Percentiles rank a stretch among this genome's conserved stretches.
Conservation (phyloP, 192 early-diverging fungal genomes). For the Linnemannia hyalina region DNA sequence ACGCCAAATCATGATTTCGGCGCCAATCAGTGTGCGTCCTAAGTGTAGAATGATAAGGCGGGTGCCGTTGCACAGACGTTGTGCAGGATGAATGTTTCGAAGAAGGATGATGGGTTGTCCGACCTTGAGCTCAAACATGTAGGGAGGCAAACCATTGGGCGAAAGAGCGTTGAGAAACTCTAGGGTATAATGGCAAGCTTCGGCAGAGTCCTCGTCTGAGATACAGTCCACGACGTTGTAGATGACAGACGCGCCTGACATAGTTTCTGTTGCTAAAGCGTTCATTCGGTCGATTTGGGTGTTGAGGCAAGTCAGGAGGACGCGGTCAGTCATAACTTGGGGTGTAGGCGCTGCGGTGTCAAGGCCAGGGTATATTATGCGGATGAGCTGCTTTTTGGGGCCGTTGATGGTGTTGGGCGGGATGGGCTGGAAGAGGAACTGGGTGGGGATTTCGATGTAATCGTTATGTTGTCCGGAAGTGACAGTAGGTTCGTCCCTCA, state of each 20-base stretch:
- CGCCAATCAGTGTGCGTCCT: conserved; percentile 7
- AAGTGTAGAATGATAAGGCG: conserved; percentile 17
- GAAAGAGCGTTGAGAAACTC: conserved; percentile 33
- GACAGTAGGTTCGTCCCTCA: conserved; percentile 24
- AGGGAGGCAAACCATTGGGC: conserved; percentile 11
- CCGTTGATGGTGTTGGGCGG: not conserved
- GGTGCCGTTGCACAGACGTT: conserved; percentile 39
- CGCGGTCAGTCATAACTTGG: conserved; percentile 13
- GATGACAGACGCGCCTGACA: not conserved
- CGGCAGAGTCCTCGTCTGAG: not conserved
- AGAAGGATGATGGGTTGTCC: conserved; percentile 23
- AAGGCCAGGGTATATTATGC: conserved; percentile 15
- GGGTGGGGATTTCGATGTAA: conserved; percentile 23
- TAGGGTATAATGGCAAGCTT: conserved; percentile 7
- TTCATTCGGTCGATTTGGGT: conserved; percentile 10
- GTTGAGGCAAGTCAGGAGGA: conserved; percentile 9
- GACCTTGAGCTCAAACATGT: conserved; percentile 21
- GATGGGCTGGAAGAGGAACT: conserved; percentile 14
- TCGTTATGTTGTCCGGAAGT: not conserved
- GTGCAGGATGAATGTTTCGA: too few species aligned
- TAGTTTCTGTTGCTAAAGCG: conserved; percentile 12
- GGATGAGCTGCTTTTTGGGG: conserved; percentile 17
- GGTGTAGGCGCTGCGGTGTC: not conserved
- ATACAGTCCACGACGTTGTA: conserved; percentile 10
- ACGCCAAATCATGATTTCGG: conserved; percentile 19